phyloP scores from a whole-genome alignment of 345 rosid genomes.

The Salix exigua region DNA sequence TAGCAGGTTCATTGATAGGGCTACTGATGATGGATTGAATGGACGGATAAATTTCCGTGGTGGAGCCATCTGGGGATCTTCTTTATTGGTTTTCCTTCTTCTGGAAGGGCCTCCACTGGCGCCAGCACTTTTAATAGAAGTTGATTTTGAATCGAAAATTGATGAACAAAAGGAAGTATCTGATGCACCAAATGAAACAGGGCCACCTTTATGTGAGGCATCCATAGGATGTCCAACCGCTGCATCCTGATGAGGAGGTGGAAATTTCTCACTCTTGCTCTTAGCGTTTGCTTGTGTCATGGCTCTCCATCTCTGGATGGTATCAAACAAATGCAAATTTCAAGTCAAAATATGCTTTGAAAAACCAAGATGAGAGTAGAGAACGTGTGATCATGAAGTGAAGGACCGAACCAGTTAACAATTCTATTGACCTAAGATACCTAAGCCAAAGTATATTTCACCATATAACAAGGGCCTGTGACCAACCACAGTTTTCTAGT shows the following conservation, averaged over 20 bases:
- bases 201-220: constrained; percentile 37
- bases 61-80: constrained; percentile 37
- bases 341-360: not conserved
- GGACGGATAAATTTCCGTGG: constrained; percentile 48
- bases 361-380: not conserved
- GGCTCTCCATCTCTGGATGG: constrained; percentile 26
- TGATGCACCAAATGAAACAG: constrained; percentile 36
- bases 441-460: not conserved
- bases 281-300: constrained; percentile 51
- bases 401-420: not conserved
- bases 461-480: not conserved
- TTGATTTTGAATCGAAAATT: constrained; percentile 32
- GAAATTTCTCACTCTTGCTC: constrained; percentile 92
- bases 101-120: constrained; percentile 39
- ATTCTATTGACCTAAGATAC: not conserved
- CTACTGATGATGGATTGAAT: constrained; percentile 50
- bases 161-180: constrained; percentile 42
- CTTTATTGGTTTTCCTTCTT: constrained; percentile 39
- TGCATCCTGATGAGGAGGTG: constrained; percentile 92
- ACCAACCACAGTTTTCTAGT: not conserved
- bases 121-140: constrained; percentile 33
- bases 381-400: not conserved
- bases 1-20: constrained; percentile 48
- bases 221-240: constrained; percentile 55
- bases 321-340: not conserved